A percentile compares a stretch with the other conserved stretches of the same genome.
Evolutionary conservation across 2,329 filamentous ascomycete genomes (phyloP).

Genomic region (Simplicillium aogashimaense): DNA sequence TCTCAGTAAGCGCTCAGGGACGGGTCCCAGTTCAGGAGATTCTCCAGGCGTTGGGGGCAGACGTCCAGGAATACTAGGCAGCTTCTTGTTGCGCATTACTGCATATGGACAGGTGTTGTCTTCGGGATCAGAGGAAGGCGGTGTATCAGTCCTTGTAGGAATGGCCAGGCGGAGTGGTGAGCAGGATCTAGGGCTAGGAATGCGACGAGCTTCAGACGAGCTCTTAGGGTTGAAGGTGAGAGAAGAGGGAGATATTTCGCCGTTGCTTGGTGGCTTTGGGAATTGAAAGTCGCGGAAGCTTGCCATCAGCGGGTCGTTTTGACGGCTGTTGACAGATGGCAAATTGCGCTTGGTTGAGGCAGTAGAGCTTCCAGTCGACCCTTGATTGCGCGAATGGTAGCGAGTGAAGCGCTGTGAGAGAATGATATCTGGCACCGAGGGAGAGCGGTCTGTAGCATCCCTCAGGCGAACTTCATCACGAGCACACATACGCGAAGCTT

Average conservation of each 20-base stretch:
- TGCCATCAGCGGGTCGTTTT: conserved; percentile 13
- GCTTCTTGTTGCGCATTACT: conserved; percentile 14
- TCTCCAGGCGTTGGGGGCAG: conserved; percentile 21
- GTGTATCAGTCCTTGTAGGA: conserved; percentile 18
- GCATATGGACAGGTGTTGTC: conserved; percentile 13
- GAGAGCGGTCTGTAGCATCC: conserved; percentile 17
- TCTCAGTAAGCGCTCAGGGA: conserved; percentile 14
- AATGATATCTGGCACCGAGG: conserved; percentile 4
- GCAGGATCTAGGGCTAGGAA: conserved; percentile 14
- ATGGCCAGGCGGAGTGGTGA: conserved; percentile 13
- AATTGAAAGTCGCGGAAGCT: conserved; percentile 26
- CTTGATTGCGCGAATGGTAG: conserved; percentile 6
- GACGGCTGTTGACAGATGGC: conserved; percentile 14
- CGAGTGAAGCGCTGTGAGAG: conserved; percentile 3
- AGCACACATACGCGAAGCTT: conserved; percentile 44
- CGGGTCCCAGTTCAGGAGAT: conserved; percentile 22
- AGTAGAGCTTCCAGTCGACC: conserved; percentile 7
- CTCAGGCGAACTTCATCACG: conserved; percentile 33
- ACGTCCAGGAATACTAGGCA: conserved; percentile 14
- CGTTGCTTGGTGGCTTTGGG: conserved; percentile 21
- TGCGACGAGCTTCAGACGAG: conserved; percentile 12
- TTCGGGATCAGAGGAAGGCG: conserved; percentile 22
- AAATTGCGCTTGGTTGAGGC: conserved; percentile 9
- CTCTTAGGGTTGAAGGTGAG: conserved; percentile 11
- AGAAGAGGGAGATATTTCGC: conserved; percentile 14